phyloP scores from a whole-genome alignment of 2,329 filamentous ascomycete species.

The Sclerotinia sclerotiorum region DNA sequence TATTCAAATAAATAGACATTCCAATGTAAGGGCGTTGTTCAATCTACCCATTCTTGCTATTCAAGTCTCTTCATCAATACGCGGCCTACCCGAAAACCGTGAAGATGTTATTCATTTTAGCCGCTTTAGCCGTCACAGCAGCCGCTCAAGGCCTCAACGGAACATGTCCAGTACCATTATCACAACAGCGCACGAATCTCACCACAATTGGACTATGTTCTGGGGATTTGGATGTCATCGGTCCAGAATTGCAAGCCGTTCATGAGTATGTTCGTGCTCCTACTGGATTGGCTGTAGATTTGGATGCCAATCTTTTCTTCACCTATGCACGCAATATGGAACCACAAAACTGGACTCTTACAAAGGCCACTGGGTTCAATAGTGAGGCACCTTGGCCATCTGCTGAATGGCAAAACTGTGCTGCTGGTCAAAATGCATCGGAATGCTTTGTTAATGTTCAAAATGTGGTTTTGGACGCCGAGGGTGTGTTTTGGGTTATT shows the following conservation, averaged over 20 bases:
- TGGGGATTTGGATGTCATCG: constrained; percentile 10
- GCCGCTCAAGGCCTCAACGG: neutral
- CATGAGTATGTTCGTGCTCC: constrained; percentile 1
- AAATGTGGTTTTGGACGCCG: constrained; percentile 3
- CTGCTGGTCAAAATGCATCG: neutral
- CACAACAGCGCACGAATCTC: neutral
- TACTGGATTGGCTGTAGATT: neutral
- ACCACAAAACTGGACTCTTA: constrained; percentile 7
- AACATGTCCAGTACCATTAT: neutral
- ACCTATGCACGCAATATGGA: constrained; percentile 10
- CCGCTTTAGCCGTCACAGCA: neutral
- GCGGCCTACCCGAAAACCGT: neutral
- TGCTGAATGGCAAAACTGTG: constrained; percentile 9
- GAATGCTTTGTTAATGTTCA: constrained; percentile 10
- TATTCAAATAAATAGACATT: constrained; percentile 2
- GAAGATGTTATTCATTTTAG: neutral
- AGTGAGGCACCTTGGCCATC: constrained; percentile 13
- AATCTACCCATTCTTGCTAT: neutral
- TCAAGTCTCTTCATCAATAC: neutral
- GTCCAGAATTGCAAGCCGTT: neutral
- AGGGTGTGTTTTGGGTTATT: neutral
- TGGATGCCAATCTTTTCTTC: constrained; percentile 7
- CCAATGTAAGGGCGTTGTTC: too few relatives aligned
- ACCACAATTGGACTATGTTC: neutral
- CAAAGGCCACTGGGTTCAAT: neutral